Evolutionary conservation across 805 yeast genomes (phyloP).

Genomic region (Ogataea methanolica): DNA sequence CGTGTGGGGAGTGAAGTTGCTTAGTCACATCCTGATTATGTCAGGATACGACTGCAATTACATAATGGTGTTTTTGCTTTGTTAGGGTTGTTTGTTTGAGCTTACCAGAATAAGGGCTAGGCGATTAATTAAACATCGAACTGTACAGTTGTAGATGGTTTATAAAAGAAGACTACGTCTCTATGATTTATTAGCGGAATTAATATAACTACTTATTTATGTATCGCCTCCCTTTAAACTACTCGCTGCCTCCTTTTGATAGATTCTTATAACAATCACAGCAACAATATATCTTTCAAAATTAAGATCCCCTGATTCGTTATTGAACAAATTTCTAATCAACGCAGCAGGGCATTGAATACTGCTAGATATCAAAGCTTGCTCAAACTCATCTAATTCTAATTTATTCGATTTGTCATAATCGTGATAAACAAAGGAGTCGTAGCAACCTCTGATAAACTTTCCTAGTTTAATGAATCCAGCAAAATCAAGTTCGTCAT

Average conservation of each 20-base stretch:
- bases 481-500: slow-evolving; percentile 20
- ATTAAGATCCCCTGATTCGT: slow-evolving; percentile 15
- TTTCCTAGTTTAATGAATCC: slow-evolving; percentile 24
- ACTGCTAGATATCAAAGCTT: slow-evolving; percentile 21
- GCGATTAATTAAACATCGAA: no score
- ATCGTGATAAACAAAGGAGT: slow-evolving; percentile 27
- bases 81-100: no score
- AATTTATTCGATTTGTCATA: slow-evolving; percentile 22
- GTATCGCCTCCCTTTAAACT: no score
- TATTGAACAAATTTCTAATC: slow-evolving; percentile 15
- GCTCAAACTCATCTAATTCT: slow-evolving; percentile 25
- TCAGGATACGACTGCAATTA: no score
- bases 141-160: no score
- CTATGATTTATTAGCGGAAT: no score
- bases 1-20: no score
- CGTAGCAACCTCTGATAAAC: slow-evolving; percentile 29
- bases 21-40: no score
- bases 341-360: slow-evolving; percentile 21
- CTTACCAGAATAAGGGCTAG: no score
- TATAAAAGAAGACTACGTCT: no score
- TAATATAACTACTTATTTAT: no score
- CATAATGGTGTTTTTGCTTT: no score
- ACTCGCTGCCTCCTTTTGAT: not conserved
- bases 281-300: slow-evolving; percentile 14
- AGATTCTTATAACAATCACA: not conserved